A percentile compares a stretch with the other conserved stretches of the same genome.
Evolutionary conservation across 495 filamentous ascomycete genomes (phyloP).

Genomic region (Xylaria venustula): DNA sequence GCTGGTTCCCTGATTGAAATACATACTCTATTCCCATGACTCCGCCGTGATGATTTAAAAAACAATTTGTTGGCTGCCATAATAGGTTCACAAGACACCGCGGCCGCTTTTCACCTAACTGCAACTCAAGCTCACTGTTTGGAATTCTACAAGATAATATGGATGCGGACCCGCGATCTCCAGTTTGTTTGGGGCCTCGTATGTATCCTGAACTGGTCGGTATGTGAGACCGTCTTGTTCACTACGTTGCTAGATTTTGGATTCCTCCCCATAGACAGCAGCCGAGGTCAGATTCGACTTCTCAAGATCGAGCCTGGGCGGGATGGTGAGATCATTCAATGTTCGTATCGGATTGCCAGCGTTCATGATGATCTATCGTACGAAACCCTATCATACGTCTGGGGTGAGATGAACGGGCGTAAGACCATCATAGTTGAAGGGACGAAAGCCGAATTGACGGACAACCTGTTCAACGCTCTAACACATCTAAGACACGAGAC

Average conservation of each 20-base stretch:
- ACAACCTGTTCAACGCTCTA: slow-evolving; percentile 23
- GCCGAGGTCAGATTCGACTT: slow-evolving; percentile 14
- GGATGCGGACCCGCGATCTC: slow-evolving; percentile 8
- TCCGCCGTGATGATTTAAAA: too few relatives aligned
- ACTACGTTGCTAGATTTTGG: background rate
- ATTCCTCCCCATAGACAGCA: slow-evolving; percentile 11
- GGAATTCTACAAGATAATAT: background rate
- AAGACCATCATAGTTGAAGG: slow-evolving; percentile 19
- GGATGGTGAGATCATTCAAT: slow-evolving; percentile 12
- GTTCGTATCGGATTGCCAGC: slow-evolving; percentile 4
- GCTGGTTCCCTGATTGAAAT: too few relatives aligned
- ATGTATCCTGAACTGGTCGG: background rate
- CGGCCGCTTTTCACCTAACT: too few relatives aligned
- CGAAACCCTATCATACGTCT: slow-evolving; percentile 37
- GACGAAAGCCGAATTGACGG: background rate
- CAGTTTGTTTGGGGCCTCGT: slow-evolving; percentile 4
- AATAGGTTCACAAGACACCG: too few relatives aligned
- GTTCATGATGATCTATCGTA: slow-evolving; percentile 19
- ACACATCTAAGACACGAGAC: slow-evolving; percentile 18
- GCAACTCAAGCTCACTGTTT: background rate
- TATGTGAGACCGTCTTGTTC: background rate
- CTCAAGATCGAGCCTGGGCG: slow-evolving; percentile 15
- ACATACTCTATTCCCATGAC: too few relatives aligned
- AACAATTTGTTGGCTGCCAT: too few relatives aligned
- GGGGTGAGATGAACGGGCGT: slow-evolving; percentile 20